Percentiles rank a stretch among this genome's conserved stretches.
These are phyloP conservation scores for Chaetoceros muelleri DNA, from an alignment of 108 stramenopile genomes.

Conservation along the genomic window DNA sequence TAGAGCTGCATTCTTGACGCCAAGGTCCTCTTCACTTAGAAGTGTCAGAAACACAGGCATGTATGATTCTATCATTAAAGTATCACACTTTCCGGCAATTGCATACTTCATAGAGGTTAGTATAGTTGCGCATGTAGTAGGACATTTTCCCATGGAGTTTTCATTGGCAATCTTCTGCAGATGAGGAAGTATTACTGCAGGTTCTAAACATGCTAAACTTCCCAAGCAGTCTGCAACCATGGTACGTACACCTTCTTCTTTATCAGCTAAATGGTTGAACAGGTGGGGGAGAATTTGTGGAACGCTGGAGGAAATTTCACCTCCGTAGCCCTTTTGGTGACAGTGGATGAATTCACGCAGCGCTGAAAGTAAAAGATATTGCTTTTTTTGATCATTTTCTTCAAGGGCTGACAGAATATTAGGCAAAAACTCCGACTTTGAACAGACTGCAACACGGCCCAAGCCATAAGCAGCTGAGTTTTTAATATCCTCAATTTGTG, in stretches of 20 bases:
- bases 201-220: conserved; percentile 69
- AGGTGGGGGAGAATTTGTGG: conserved; percentile 75
- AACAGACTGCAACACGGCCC: conserved; percentile 81
- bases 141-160: conserved; percentile 31
- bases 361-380: conserved; percentile 88
- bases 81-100: conserved; percentile 64
- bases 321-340: conserved; percentile 38
- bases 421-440: conserved; percentile 70
- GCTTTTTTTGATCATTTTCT: conserved; percentile 60
- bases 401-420: conserved; percentile 74
- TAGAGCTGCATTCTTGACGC: conserved; percentile 75
- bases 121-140: conserved; percentile 67
- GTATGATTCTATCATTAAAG: conserved; percentile 34
- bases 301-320: conserved; percentile 42
- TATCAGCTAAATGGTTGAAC: conserved; percentile 49
- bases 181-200: conserved; percentile 49
- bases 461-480: conserved; percentile 90
- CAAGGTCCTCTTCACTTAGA: conserved; percentile 76
- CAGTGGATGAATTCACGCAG: conserved; percentile 91
- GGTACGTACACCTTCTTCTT: conserved; percentile 88
- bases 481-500: conserved; percentile 82
- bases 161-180: conserved; percentile 31
- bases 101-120: conserved; percentile 79
- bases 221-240: conserved; percentile 98
- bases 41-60: conserved; percentile 72